Percentiles rank a stretch among this genome's conserved stretches.
Conservation (phyloP, 2,329 filamentous ascomycete species). For the Alternaria consortialis region DNA sequence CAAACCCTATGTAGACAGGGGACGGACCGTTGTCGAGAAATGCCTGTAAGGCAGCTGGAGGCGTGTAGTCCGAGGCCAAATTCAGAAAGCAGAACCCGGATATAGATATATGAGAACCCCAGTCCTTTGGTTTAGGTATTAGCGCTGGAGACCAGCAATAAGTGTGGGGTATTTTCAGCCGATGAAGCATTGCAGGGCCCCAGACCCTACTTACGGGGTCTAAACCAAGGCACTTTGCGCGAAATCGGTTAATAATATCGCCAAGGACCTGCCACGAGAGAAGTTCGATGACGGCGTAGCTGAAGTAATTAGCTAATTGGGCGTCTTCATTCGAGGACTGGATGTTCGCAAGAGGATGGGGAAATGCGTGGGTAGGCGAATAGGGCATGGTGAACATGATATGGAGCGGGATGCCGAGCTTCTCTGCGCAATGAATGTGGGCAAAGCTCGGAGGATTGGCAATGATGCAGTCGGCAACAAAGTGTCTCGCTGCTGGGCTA, state of each 20-base stretch:
- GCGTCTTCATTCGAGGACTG: slow-evolving; percentile 42
- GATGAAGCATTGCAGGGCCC: slow-evolving; percentile 49
- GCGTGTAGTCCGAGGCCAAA: slow-evolving; percentile 47
- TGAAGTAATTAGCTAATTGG: slow-evolving; percentile 53
- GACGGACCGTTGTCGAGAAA: slow-evolving; percentile 61
- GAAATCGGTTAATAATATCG: slow-evolving; percentile 57
- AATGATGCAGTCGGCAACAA: slow-evolving; percentile 81
- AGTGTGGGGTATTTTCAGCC: slow-evolving; percentile 54
- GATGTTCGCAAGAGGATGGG: slow-evolving; percentile 62
- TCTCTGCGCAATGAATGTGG: slow-evolving; percentile 76
- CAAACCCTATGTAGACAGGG: slow-evolving; percentile 66
- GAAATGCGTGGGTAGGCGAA: slow-evolving; percentile 55
- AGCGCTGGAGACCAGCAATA: slow-evolving; percentile 58
- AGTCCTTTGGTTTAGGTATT: slow-evolving; percentile 29
- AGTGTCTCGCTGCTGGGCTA: slow-evolving; percentile 59
- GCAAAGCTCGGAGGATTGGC: slow-evolving; percentile 81
- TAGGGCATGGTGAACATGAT: slow-evolving; percentile 75
- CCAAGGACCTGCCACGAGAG: slow-evolving; percentile 62
- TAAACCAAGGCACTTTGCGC: slow-evolving; percentile 50
- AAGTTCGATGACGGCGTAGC: slow-evolving; percentile 58
- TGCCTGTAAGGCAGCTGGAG: slow-evolving; percentile 48
- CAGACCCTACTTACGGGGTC: slow-evolving; percentile 50
- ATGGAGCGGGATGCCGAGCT: slow-evolving; percentile 74
- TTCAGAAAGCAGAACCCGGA: slow-evolving; percentile 60
- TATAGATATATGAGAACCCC: slow-evolving; percentile 28